Conservation (phyloP, 352 stramenopile species). For the Phytophthora tentaculata region DNA sequence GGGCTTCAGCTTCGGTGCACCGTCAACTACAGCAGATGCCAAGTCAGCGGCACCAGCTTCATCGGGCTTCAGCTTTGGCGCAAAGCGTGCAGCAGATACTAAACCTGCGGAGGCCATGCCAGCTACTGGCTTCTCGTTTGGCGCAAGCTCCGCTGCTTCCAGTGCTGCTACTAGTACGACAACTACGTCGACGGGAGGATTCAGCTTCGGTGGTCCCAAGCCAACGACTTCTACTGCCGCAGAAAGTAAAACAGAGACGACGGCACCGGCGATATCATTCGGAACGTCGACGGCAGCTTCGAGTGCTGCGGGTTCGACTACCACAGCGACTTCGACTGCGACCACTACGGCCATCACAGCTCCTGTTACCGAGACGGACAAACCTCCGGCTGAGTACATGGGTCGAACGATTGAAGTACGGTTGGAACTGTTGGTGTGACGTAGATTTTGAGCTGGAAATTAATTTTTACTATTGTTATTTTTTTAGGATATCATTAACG, state of each 20-base stretch:
- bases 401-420: slow-evolving; percentile 82
- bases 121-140: slow-evolving; percentile 43
- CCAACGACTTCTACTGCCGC: slow-evolving; percentile 20
- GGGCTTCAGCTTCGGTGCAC: slow-evolving; percentile 30
- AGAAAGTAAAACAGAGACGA: slow-evolving; percentile 39
- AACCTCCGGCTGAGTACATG: slow-evolving; percentile 85
- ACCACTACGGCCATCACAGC: slow-evolving; percentile 39
- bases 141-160: slow-evolving; percentile 16
- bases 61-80: slow-evolving; percentile 38
- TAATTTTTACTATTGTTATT: neutral
- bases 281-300: slow-evolving; percentile 33
- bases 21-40: slow-evolving; percentile 13
- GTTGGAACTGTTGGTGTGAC: neutral
- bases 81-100: slow-evolving; percentile 10
- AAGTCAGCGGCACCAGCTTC: slow-evolving; percentile 17
- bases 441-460: too few species aligned
- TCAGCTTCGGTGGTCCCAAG: slow-evolving; percentile 49
- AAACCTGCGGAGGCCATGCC: slow-evolving; percentile 30
- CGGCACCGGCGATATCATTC: slow-evolving; percentile 35
- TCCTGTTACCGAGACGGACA: slow-evolving; percentile 53
- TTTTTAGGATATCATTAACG: slow-evolving; percentile 90
- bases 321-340: slow-evolving; percentile 31
- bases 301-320: slow-evolving; percentile 25
- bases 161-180: slow-evolving; percentile 16
- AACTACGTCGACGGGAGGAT: slow-evolving; percentile 36